Evolutionary conservation across 495 filamentous ascomycete genomes (phyloP).

Genomic region (Aspergillus diversus): DNA sequence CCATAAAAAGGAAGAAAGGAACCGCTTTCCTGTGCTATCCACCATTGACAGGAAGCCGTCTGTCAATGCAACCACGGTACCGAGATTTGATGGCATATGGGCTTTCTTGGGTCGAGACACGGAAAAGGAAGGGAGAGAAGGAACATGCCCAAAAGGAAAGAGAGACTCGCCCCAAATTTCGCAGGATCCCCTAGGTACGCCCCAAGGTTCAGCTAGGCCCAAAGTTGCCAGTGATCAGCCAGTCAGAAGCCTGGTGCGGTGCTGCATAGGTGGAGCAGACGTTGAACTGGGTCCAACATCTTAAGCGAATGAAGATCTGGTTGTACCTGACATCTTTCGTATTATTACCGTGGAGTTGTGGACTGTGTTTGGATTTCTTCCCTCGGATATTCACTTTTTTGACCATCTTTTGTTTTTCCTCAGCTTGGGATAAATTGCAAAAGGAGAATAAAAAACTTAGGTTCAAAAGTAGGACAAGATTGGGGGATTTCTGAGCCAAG

Average conservation of each 20-base stretch:
- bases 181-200: conserved; percentile 13
- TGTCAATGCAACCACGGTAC: neutral
- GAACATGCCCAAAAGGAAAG: conserved; percentile 4
- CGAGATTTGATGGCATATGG: neutral
- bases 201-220: conserved; percentile 18
- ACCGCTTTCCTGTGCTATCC: neutral
- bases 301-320: conserved; percentile 32
- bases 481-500: too few species aligned
- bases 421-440: too few species aligned
- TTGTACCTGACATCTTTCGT: conserved; percentile 22
- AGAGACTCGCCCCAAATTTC: conserved; percentile 6
- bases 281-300: conserved; percentile 23
- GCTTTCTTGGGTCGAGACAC: neutral
- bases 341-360: conserved; percentile 1
- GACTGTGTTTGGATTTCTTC: neutral
- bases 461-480: too few species aligned
- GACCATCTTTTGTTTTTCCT: too few species aligned
- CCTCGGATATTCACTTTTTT: too few species aligned
- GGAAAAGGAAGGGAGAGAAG: neutral
- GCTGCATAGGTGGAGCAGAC: conserved; percentile 21
- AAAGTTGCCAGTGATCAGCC: conserved; percentile 17
- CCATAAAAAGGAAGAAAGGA: conserved; percentile 5
- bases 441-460: too few species aligned
- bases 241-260: conserved; percentile 9
- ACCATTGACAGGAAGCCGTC: neutral